Base-by-base conservation (phyloP, 139 green algal species). In the Auxenochlorella pyrenoidosa region DNA sequence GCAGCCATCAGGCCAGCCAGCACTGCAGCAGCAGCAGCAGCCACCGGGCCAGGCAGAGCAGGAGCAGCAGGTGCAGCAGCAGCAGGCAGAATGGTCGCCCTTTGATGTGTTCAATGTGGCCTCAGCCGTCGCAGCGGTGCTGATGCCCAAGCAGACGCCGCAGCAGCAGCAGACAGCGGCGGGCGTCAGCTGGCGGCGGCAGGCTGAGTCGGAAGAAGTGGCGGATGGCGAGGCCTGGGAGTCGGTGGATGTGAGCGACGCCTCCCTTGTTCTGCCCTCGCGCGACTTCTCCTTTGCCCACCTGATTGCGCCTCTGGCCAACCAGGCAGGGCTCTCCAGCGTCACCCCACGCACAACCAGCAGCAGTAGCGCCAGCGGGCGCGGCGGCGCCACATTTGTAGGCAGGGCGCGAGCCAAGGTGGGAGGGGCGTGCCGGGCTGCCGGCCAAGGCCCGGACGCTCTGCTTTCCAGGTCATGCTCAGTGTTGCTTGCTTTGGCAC, bases 181-280 rank as follows among this genome's bases (percentile, higher is more conserved):
- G 15, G 63, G 38, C 21, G 8, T 59, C 24, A 18, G 40, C 60
- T 36, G 30, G 38, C 43, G 43, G 40, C 80, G 47, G 54, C n/a
- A n/a, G 78, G 51, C n/a, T 30, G 78, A 72, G 19, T 54, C 43
- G 5, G 43, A 82, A 6, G 44, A 65, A 44, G 43, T 51, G 34
- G n/a, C 76, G 36, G 78, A 71, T 5, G 78, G 78, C 19, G 63
- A 85, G 0, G 80, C 60, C 0, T 85, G 80, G 80, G 80, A 85
- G 80, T 75, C 80, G 5, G 80, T 85, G 26, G 80, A 85, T 22
- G 40, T 44, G 13, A 85, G 80, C 43, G 80, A 85, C 18, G 63
- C 63, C 3, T 77, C 80, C 8, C 30, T 76, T 4, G 36, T 15
- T 28, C 63, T 60, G 38, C 6, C 40, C 38, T 38, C 26, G 22